Evolutionary conservation across 345 rosid species (phyloP).

Genomic region (Eucalyptus viminalis): DNA sequence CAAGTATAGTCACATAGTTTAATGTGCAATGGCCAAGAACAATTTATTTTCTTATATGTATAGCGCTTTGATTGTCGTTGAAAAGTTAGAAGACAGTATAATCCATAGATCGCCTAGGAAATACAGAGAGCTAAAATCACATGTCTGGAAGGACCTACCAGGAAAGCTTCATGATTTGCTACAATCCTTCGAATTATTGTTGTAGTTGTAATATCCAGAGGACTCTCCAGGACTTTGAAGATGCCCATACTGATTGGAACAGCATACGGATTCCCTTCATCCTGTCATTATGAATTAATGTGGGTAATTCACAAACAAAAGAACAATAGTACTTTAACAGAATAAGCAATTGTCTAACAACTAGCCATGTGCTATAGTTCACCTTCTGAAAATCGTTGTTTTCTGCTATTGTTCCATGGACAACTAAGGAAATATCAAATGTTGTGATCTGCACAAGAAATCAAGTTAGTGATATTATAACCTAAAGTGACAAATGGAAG

Average conservation of each 20-base stretch:
- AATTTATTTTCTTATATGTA: background rate
- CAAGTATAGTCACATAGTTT: background rate
- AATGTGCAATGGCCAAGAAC: background rate
- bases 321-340: background rate
- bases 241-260: conserved; percentile 61
- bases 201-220: conserved; percentile 60
- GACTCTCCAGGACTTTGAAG: conserved; percentile 55
- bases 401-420: conserved; percentile 67
- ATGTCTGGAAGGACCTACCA: conserved; percentile 12
- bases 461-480: background rate
- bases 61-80: background rate
- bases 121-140: background rate
- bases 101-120: background rate
- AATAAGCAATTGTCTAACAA: background rate
- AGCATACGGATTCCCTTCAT: conserved; percentile 45
- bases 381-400: conserved; percentile 45
- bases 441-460: conserved; percentile 48
- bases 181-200: conserved; percentile 64
- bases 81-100: background rate
- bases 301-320: background rate
- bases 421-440: conserved; percentile 51
- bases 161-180: conserved; percentile 65
- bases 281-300: conserved; percentile 12
- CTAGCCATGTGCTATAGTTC: background rate
- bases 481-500: background rate